phyloP scores from a whole-genome alignment of 2,329 filamentous ascomycete species.

The Fusarium pseudograminearum region DNA sequence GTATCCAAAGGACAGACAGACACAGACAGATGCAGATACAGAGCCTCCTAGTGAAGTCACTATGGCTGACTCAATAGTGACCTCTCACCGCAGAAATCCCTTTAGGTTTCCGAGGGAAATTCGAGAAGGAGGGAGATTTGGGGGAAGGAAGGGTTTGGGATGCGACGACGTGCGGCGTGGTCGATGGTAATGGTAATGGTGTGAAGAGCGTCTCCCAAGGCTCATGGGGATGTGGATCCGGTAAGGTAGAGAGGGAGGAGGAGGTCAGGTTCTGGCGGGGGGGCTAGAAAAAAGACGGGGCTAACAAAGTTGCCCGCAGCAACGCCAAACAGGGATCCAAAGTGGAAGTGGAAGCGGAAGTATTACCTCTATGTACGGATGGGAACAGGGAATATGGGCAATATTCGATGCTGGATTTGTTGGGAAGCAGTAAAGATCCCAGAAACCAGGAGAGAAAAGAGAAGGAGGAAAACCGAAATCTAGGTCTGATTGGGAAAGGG shows the following conservation, averaged over 20 bases:
- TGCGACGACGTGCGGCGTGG: constrained; percentile 39
- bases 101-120: constrained; percentile 27
- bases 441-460: constrained; percentile 3
- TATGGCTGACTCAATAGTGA: constrained; percentile 27
- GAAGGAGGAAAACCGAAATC: constrained; percentile 1
- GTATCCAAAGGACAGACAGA: constrained; percentile 3
- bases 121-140: constrained; percentile 39
- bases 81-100: constrained; percentile 33
- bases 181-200: constrained; percentile 34
- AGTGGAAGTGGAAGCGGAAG: constrained; percentile 5
- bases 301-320: constrained; percentile 47
- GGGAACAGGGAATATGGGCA: constrained; percentile 17
- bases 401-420: constrained; percentile 11
- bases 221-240: constrained; percentile 31
- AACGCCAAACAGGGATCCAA: constrained; percentile 37
- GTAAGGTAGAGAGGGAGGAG: constrained; percentile 23
- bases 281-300: constrained; percentile 32
- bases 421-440: constrained; percentile 18
- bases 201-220: constrained; percentile 18
- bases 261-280: constrained; percentile 20
- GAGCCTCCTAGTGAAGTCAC: constrained; percentile 4
- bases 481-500: constrained; percentile 13
- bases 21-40: background rate
- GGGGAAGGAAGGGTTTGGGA: constrained; percentile 40
- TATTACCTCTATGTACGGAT: background rate